phyloP scores from a whole-genome alignment of 495 filamentous ascomycete species.

The Cryomyces antarcticus region DNA sequence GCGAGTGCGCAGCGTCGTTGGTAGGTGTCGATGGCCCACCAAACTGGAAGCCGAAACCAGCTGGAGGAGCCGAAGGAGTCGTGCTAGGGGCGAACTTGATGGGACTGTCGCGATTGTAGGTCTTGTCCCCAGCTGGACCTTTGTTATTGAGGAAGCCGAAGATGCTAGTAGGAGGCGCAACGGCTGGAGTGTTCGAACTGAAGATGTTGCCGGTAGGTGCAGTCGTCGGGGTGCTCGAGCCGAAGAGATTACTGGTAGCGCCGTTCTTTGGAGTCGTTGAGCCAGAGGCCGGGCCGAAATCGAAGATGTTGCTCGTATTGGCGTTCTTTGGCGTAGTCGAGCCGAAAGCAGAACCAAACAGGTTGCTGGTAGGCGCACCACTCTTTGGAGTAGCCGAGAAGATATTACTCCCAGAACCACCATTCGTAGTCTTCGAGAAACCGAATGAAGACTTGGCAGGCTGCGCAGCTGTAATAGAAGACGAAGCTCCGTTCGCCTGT shows the following conservation, averaged over 20 bases:
- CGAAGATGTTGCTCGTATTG: neutral
- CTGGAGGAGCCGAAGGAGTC: neutral
- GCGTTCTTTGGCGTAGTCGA: neutral
- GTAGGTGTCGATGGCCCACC: neutral
- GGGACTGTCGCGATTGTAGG: conserved; percentile 9
- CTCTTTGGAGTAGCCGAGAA: too few species aligned
- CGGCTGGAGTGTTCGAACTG: neutral
- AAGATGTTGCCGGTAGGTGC: neutral
- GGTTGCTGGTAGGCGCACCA: too few species aligned
- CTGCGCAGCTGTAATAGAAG: neutral
- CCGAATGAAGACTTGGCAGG: neutral
- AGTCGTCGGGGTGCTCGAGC: neutral
- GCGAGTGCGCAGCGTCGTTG: neutral
- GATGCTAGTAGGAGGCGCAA: neutral
- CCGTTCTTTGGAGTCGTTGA: neutral
- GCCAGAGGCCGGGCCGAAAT: neutral
- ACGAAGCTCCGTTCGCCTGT: neutral
- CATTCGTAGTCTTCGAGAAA: neutral
- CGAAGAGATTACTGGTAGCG: neutral
- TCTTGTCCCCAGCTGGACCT: conserved; percentile 2
- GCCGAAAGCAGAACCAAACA: neutral
- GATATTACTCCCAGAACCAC: too few species aligned
- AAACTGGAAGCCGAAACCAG: neutral
- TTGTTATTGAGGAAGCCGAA: neutral
- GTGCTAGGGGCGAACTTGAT: conserved; percentile 9